Evolutionary conservation across 176 grass and related monocot genomes (phyloP).

Genomic region (Eragrostis curvula): DNA sequence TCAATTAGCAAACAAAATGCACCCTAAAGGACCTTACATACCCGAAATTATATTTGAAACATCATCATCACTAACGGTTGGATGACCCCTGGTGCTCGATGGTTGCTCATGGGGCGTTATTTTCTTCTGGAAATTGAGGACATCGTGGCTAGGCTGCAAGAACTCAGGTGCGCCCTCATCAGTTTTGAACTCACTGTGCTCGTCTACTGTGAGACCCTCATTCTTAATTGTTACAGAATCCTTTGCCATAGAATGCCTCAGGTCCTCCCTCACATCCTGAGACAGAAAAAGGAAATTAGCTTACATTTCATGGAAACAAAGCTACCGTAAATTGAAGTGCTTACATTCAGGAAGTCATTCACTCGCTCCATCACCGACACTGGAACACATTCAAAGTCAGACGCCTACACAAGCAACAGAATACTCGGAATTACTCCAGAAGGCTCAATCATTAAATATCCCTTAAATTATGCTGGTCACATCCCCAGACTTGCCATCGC

Average conservation of each 20-base stretch:
- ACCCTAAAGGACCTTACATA: slow-evolving; percentile 26
- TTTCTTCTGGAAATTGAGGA: slow-evolving; percentile 89
- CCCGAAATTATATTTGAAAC: slow-evolving; percentile 62
- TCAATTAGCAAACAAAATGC: not conserved
- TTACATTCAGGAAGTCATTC: slow-evolving; percentile 89
- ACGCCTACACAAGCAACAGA: slow-evolving; percentile 55
- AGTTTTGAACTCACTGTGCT: slow-evolving; percentile 21
- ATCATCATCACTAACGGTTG: slow-evolving; percentile 36
- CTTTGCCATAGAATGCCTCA: slow-evolving; percentile 73
- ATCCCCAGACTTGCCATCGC: not conserved
- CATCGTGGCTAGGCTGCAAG: slow-evolving; percentile 42
- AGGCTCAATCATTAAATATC: slow-evolving; percentile 1
- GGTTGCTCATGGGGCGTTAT: slow-evolving; percentile 54
- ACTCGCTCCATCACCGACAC: slow-evolving; percentile 84
- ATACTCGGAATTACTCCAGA: slow-evolving; percentile 27
- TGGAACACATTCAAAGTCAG: slow-evolving; percentile 92
- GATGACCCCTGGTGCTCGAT: not conserved
- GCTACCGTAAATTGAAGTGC: slow-evolving; percentile 25
- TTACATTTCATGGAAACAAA: slow-evolving; percentile 26
- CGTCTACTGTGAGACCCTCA: slow-evolving; percentile 50
- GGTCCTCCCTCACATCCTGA: slow-evolving; percentile 88
- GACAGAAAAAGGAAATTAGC: slow-evolving; percentile 36
- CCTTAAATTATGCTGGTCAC: slow-evolving; percentile 4
- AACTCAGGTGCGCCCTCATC: slow-evolving; percentile 32
- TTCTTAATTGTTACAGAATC: slow-evolving; percentile 79